Evolutionary conservation across 352 stramenopile species (phyloP).

Genomic region (Phytopythium helicoides): DNA sequence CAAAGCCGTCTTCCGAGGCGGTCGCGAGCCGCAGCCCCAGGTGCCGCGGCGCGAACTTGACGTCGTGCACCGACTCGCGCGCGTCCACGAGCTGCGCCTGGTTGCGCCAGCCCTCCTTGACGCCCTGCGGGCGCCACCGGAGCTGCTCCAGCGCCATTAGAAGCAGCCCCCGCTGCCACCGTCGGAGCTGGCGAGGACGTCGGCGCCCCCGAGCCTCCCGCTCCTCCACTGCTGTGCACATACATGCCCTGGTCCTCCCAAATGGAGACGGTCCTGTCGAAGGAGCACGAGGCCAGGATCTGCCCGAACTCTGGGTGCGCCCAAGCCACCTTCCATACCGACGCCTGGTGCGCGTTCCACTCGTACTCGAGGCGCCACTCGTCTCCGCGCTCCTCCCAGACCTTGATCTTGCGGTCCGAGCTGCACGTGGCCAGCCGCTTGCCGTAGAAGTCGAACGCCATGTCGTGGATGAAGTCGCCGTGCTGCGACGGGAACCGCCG

Average conservation of each 20-base stretch:
- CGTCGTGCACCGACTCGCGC: constrained; percentile 91
- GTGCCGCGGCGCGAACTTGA: constrained; percentile 95
- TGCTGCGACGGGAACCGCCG: constrained; percentile 85
- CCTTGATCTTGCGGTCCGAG: constrained; percentile 92
- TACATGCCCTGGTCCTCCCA: constrained; percentile 92
- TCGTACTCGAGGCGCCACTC: constrained; percentile 90
- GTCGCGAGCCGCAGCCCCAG: constrained; percentile 92
- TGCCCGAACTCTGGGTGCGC: constrained; percentile 96
- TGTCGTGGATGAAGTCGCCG: constrained; percentile 90
- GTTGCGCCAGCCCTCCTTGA: constrained; percentile 75
- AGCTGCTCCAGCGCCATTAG: neutral
- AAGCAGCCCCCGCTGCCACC: neutral
- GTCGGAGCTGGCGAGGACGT: neutral
- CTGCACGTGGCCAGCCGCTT: constrained; percentile 89
- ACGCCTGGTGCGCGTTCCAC: constrained; percentile 88
- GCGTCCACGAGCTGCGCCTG: constrained; percentile 91
- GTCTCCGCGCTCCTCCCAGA: constrained; percentile 80
- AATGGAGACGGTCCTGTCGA: constrained; percentile 93
- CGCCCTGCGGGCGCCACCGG: constrained; percentile 1
- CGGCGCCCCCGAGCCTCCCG: neutral
- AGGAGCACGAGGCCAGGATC: constrained; percentile 93
- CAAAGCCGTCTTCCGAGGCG: constrained; percentile 92
- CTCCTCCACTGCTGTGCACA: constrained; percentile 21
- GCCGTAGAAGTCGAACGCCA: constrained; percentile 93
- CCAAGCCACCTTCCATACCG: constrained; percentile 94